Base-by-base conservation (phyloP, 331 rosid genomes). In the Quercus tomentella region DNA sequence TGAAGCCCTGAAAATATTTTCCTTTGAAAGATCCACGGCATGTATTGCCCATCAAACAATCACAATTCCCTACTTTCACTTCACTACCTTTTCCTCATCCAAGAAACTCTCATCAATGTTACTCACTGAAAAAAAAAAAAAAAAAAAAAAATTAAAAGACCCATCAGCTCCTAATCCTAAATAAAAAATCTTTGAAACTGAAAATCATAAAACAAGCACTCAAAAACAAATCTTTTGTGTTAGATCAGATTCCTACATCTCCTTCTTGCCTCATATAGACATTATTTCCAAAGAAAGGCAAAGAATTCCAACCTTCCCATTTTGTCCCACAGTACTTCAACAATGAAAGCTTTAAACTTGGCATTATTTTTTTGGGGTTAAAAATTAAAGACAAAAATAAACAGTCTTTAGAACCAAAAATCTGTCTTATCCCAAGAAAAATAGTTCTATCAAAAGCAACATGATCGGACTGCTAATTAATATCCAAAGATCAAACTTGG, bases 1-100 rank as follows among this genome's bases (percentile, higher is more conserved):
- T 68, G 85, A 41, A 79, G 86, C 97, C 98, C 91, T 84, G 92
- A 76, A 87, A 84, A 71, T 85, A 74, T 83, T 96, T 96, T 74
- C 92, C 98, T 86, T 84, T 85, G 82, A 83, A 88, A 93, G 99
- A 96, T 90, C 99, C 97, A 78, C 99, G 98, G 94, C 99, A 96
- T 88, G 98, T 89, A 86, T 96, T 96, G 99, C 99, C 99, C 99
- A 96, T 96, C 89, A 93, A 96, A 89, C 91, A 87, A 78, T 30
- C 70, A 83, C 55, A 88, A 63, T 60, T 80, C 83, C 82, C 77
- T 63, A 70, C 49, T 67, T 68, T 31, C 33, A 68, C 51, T 79
- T 85, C 78, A 81, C 79, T 75, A 79, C 67, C 80, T 77, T 75
- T 72, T 82, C 92, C 84, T 85, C 89, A 82, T 84, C 86, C 75